Conservation (phyloP, 169 alveolate species). For the Blepharisma undulans region DNA sequence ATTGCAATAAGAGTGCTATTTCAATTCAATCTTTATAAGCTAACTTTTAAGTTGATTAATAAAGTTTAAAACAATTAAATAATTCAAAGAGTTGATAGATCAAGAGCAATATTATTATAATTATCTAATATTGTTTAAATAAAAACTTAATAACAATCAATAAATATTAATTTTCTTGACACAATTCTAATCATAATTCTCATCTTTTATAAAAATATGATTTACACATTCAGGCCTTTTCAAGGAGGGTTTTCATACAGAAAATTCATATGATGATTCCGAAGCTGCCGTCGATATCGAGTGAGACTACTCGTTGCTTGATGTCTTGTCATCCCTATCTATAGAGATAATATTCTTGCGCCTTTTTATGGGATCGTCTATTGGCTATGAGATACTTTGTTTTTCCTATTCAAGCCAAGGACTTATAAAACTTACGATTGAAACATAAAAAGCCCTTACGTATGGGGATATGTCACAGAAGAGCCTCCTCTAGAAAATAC, state of each 20-base stretch:
- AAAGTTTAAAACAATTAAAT: too few species aligned
- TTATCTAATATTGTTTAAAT: too few species aligned
- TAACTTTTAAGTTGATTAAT: too few species aligned
- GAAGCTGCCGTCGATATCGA: neutral
- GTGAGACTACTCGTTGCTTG: neutral
- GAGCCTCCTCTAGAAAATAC: neutral
- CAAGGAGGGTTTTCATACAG: conserved; percentile 3
- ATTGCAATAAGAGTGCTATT: too few species aligned
- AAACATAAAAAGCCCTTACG: neutral
- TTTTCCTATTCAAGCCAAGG: neutral
- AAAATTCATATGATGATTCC: neutral
- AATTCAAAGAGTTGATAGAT: too few species aligned
- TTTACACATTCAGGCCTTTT: neutral
- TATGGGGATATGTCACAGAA: neutral
- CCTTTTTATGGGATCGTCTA: neutral
- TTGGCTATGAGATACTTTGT: neutral
- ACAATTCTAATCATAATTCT: neutral
- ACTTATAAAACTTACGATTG: neutral
- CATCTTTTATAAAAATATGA: neutral
- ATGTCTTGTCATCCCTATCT: neutral
- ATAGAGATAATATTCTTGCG: neutral
- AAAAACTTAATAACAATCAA: too few species aligned
- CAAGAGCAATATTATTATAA: too few species aligned
- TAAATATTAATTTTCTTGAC: neutral
- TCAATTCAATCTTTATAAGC: too few species aligned